Percentiles rank a stretch among this genome's conserved stretches.
phyloP scores from a whole-genome alignment of 345 rosid genomes.

The Turritis glabra region DNA sequence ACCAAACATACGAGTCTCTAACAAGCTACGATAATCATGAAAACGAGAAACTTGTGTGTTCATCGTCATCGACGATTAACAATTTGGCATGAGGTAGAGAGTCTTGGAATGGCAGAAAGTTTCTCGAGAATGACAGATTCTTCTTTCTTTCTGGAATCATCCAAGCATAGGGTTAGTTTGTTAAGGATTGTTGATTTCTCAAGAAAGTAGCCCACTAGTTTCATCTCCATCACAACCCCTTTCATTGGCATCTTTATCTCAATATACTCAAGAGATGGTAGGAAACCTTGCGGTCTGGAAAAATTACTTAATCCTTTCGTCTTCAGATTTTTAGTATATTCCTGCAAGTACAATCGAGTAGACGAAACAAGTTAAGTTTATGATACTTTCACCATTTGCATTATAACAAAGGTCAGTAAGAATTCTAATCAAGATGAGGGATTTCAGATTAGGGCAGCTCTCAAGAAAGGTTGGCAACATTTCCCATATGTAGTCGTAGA shows the following conservation, averaged over 20 bases:
- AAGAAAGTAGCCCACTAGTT: slow-evolving; percentile 10
- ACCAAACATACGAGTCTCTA: too few species aligned
- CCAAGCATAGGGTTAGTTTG: slow-evolving; percentile 10
- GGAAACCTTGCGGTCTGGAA: not conserved
- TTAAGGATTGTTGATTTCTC: not conserved
- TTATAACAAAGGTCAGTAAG: not conserved
- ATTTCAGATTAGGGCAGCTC: not conserved
- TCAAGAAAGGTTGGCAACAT: not conserved
- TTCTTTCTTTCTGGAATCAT: not conserved
- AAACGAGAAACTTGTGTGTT: not conserved
- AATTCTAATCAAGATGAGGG: not conserved
- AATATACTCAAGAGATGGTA: slow-evolving; percentile 20
- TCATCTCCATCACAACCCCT: not conserved
- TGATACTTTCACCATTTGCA: not conserved
- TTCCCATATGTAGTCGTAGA: not conserved
- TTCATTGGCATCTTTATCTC: not conserved
- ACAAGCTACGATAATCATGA: not conserved
- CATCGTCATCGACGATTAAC: not conserved
- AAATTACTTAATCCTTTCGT: not conserved
- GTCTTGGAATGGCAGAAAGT: not conserved
- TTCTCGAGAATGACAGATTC: not conserved
- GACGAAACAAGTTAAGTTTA: not conserved
- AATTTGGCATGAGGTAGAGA: slow-evolving; percentile 1
- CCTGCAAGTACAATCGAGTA: not conserved
- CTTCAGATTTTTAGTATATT: not conserved